Evolutionary conservation across 768 basidiomycete species (phyloP).

Genomic region (Leccinum olivaceopallidum): DNA sequence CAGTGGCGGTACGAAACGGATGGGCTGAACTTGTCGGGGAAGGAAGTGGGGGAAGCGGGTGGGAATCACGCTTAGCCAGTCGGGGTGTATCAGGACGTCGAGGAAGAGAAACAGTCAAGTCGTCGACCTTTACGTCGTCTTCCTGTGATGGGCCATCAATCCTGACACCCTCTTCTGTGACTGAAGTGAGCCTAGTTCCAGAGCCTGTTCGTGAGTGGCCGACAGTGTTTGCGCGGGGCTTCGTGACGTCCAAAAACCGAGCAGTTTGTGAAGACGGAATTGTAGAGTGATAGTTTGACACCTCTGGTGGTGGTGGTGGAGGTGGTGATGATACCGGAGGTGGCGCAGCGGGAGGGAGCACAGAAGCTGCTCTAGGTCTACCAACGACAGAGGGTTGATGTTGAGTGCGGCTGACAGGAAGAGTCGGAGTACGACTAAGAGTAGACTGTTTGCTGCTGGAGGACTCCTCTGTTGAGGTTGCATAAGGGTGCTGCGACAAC

Average conservation of each 20-base stretch:
- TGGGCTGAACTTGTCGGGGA: constrained; percentile 40
- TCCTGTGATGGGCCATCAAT: constrained; percentile 36
- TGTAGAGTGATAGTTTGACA: constrained; percentile 29
- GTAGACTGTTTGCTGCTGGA: constrained; percentile 20
- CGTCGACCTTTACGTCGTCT: constrained; percentile 31
- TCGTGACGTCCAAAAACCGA: constrained; percentile 38
- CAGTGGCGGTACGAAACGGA: constrained; percentile 30
- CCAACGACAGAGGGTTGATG: constrained; percentile 27
- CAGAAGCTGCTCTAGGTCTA: constrained; percentile 56
- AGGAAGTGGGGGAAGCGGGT: constrained; percentile 68
- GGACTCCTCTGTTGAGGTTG: constrained; percentile 42
- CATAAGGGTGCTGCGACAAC: constrained; percentile 51
- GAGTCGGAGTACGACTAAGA: constrained; percentile 38
- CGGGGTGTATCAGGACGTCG: constrained; percentile 44
- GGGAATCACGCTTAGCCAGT: constrained; percentile 50
- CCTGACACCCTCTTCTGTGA: constrained; percentile 58
- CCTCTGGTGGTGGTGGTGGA: constrained; percentile 40
- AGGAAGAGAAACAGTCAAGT: constrained; percentile 31
- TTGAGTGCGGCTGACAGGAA: constrained; percentile 32
- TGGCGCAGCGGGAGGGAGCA: constrained; percentile 64
- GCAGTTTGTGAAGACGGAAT: constrained; percentile 31
- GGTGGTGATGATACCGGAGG: constrained; percentile 64
- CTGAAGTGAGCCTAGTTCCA: constrained; percentile 53
- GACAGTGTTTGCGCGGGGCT: constrained; percentile 49
- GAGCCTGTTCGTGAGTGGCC: constrained; percentile 59